Base-by-base conservation (phyloP, 2,329 filamentous ascomycete genomes). In the Metarhizium humberi region DNA sequence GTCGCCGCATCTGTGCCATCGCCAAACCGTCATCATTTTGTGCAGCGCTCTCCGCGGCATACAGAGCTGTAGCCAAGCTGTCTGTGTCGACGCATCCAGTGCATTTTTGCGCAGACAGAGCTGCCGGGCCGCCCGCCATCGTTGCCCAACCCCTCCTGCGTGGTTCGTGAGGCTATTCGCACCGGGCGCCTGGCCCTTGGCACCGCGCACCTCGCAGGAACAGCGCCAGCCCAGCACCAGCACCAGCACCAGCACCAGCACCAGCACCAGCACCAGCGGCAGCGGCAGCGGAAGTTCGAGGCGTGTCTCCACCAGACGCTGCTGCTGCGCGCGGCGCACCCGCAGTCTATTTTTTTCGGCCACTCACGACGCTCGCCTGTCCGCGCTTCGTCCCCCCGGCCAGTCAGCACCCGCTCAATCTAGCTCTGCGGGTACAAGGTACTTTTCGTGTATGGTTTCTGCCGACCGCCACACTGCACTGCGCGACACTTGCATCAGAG, bases 111-210 rank as follows among this genome's bases (percentile, higher is more conserved):
- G 57, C 53, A 46, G 20, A 48, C 29, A 48, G 47, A 50, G 38
- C 49, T 54, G 50, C 49, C 51, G 47, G 48, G 56, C 47, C 49
- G 52, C 42, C 52, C 38, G 55, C 55, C 53, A 61, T 65, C 54
- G 62, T 30, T 30, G 45, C 63, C 60, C 58, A 60, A 62, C 57
- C 58, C 53, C 58, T 51, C 57, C 49, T 57, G 54, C 38, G 56
- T 53, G 57, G 59, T 56, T 63, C 59, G 68, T 73, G 71, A 73
- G 67, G 71, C 69, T 73, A 73, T 73, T 73, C 71, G 62, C 69
- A 71, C 40, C 32, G 32, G 20, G 11, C 50, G 59, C 52, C 25
- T 25, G 56, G 50, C 54, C 36, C 36, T 8, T 36, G 53, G 11
- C 8, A 16, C 58, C 59, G 60, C 59, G 53, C 57, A 47, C 51